Conservation (phyloP, 345 rosid species). For the Citrus glauca region DNA sequence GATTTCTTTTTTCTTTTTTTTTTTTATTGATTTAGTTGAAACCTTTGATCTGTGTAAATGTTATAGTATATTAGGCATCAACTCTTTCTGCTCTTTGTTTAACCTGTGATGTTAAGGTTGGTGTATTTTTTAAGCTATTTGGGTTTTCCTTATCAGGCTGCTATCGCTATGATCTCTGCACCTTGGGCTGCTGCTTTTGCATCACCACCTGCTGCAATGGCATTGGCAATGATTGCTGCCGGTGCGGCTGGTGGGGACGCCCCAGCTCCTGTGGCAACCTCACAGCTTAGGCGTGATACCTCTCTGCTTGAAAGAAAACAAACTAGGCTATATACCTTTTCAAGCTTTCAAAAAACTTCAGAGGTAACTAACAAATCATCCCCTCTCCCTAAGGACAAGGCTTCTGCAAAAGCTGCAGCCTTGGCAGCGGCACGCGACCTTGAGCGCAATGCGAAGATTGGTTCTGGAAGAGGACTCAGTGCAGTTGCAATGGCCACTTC, state of each 20-base stretch:
- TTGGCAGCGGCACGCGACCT: conserved; percentile 99
- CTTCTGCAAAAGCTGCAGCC: conserved; percentile 98
- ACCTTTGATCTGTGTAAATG: neutral
- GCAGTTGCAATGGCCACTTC: conserved; percentile 99
- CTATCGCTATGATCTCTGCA: conserved; percentile 90
- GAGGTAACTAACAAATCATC: conserved; percentile 57
- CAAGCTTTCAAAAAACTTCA: conserved; percentile 85
- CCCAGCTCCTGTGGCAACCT: conserved; percentile 52
- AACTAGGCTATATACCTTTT: conserved; percentile 69
- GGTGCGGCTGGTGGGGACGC: conserved; percentile 95
- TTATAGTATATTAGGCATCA: neutral
- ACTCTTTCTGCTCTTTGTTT: neutral
- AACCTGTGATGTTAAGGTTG: neutral
- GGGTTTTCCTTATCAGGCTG: conserved; percentile 51
- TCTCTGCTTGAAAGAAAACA: conserved; percentile 85
- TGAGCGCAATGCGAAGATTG: conserved; percentile 94
- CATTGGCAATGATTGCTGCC: conserved; percentile 99
- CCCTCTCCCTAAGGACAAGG: conserved; percentile 84
- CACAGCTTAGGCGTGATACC: conserved; percentile 77
- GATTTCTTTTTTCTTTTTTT: neutral
- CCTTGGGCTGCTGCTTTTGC: conserved; percentile 99
- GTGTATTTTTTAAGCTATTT: neutral
- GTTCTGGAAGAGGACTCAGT: conserved; percentile 99
- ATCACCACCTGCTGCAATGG: conserved; percentile 99
- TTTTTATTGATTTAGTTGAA: neutral